These are phyloP conservation scores for Cryptococcus sp. DNA, from an alignment of 1,284 basidiomycete species.

Conservation along the genomic window DNA sequence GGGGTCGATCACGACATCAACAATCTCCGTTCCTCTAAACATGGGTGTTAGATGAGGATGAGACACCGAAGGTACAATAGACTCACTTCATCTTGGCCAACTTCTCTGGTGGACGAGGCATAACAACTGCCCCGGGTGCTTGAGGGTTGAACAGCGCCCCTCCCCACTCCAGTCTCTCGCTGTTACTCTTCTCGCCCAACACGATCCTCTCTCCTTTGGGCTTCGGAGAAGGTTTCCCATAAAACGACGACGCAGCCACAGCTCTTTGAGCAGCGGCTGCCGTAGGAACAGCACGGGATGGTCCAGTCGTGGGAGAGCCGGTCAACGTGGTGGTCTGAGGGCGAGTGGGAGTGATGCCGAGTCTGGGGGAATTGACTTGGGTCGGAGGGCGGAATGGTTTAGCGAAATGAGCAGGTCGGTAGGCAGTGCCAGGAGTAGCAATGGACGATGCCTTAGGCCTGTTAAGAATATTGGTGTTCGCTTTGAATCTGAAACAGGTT, in stretches of 20 bases:
- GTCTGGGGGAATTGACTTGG: neutral
- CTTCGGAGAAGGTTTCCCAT: conserved; percentile 20
- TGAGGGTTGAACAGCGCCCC: conserved; percentile 58
- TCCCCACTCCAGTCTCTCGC: conserved; percentile 30
- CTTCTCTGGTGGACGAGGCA: conserved; percentile 71
- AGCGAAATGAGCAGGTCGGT: conserved; percentile 22
- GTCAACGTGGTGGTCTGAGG: too few relatives aligned
- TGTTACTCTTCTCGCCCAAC: conserved; percentile 39
- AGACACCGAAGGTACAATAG: neutral
- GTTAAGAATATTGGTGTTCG: conserved; percentile 30
- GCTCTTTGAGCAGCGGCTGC: conserved; percentile 9
- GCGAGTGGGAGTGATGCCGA: neutral
- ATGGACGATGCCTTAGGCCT: conserved; percentile 12
- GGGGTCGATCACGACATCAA: conserved; percentile 93
- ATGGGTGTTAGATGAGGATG: neutral
- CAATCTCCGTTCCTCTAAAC: conserved; percentile 50
- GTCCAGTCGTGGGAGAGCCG: conserved; percentile 8
- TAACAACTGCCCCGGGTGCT: conserved; percentile 73
- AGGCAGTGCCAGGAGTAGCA: conserved; percentile 9
- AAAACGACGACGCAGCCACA: conserved; percentile 31
- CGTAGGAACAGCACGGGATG: conserved; percentile 6
- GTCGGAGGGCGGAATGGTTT: conserved; percentile 17
- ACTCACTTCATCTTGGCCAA: conserved; percentile 73
- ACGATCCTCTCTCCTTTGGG: conserved; percentile 29
- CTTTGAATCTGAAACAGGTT: conserved; percentile 24